Percentiles rank a stretch among this genome's conserved stretches.
Evolutionary conservation across 768 basidiomycete species (phyloP).

Genomic region (Xanthoconium stramineum): DNA sequence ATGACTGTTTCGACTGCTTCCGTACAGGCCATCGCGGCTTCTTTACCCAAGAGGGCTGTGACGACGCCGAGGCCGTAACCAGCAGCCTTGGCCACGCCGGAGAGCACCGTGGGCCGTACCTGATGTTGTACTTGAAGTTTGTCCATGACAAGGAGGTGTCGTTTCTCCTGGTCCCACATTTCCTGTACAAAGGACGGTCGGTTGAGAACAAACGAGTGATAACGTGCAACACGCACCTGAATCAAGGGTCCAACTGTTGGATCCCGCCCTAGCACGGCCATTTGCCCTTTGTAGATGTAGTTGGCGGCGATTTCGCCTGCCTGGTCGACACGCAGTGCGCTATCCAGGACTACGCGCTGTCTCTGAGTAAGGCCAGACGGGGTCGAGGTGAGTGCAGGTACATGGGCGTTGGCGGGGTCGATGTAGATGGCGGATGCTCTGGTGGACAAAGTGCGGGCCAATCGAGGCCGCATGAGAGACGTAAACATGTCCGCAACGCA

Average conservation of each 20-base stretch:
- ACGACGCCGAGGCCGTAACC: slow-evolving; percentile 84
- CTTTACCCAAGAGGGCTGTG: slow-evolving; percentile 85
- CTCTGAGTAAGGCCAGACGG: slow-evolving; percentile 48
- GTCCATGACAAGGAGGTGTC: slow-evolving; percentile 85
- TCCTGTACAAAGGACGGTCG: slow-evolving; percentile 49
- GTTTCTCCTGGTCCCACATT: slow-evolving; percentile 98
- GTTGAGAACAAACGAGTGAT: background rate
- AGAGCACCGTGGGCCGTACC: slow-evolving; percentile 79
- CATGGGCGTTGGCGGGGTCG: slow-evolving; percentile 32
- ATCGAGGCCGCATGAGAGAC: slow-evolving; percentile 13
- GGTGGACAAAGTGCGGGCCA: slow-evolving; percentile 20
- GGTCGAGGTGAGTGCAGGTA: slow-evolving; percentile 49
- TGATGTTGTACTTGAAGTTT: slow-evolving; percentile 80
- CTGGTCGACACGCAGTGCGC: slow-evolving; percentile 86
- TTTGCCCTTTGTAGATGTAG: slow-evolving; percentile 91
- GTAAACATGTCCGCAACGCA: slow-evolving; percentile 24
- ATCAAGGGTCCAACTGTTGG: slow-evolving; percentile 58
- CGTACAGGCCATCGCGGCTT: slow-evolving; percentile 97
- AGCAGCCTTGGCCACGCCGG: slow-evolving; percentile 80
- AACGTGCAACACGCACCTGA: slow-evolving; percentile 49
- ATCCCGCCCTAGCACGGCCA: slow-evolving; percentile 66
- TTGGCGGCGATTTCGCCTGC: slow-evolving; percentile 96
- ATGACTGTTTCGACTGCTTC: slow-evolving; percentile 98
- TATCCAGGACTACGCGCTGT: slow-evolving; percentile 53
- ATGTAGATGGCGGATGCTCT: slow-evolving; percentile 51